These are phyloP conservation scores for Quercus dentata DNA, from an alignment of 306 rosid species.

Conservation along the genomic window DNA sequence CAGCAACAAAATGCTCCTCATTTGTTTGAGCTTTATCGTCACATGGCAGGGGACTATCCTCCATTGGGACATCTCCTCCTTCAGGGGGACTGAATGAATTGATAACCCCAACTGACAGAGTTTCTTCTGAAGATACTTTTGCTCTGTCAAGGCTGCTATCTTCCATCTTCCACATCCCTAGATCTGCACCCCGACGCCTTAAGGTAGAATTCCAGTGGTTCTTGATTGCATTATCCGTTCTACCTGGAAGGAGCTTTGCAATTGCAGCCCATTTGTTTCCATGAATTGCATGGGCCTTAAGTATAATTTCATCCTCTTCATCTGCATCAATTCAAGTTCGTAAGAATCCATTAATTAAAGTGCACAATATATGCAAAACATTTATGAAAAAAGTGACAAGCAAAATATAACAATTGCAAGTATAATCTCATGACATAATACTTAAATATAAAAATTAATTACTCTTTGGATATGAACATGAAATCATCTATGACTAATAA, in stretches of 20 bases:
- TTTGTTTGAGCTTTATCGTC: constrained; percentile 22
- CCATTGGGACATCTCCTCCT: constrained; percentile 30
- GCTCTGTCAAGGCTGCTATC: constrained; percentile 43
- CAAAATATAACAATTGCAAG: not conserved
- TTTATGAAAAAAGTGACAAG: not conserved
- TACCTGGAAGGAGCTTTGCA: constrained; percentile 72
- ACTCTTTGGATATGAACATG: no score
- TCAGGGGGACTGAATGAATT: constrained; percentile 33
- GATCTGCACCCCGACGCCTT: constrained; percentile 47
- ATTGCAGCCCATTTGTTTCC: constrained; percentile 87
- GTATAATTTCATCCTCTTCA: constrained; percentile 57
- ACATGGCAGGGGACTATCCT: constrained; percentile 16
- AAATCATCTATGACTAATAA: no score
- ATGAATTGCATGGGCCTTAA: constrained; percentile 68
- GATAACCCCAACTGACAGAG: constrained; percentile 39
- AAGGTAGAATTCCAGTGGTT: constrained; percentile 86
- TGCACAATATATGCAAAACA: not conserved
- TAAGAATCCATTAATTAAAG: constrained; percentile 1
- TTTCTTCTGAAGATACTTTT: constrained; percentile 73
- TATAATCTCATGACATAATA: not conserved
- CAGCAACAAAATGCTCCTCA: constrained; percentile 16
- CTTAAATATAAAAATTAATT: not conserved
- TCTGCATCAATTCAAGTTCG: constrained; percentile 44
- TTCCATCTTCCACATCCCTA: constrained; percentile 31
- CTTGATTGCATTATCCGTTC: constrained; percentile 80